phyloP scores from a whole-genome alignment of 257 asterid genomes.

The Capsicum pubescens region DNA sequence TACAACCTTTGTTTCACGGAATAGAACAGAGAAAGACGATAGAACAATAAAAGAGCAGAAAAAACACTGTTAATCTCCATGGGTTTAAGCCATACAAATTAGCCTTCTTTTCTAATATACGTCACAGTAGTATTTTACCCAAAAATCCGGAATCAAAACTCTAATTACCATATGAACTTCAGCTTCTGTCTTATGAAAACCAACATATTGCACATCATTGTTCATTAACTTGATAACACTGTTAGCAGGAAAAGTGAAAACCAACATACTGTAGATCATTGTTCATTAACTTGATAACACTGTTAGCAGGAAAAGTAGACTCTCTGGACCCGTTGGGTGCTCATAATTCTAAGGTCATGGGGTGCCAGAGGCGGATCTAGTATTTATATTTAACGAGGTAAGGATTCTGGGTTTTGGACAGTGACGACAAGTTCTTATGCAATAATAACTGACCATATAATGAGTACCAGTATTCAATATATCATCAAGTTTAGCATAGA shows the following conservation, averaged over 20 bases:
- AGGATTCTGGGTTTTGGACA: not conserved
- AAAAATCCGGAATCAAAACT: not conserved
- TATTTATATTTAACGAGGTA: not conserved
- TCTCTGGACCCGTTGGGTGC: too few relatives aligned
- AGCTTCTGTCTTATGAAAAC: too few relatives aligned
- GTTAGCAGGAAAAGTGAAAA: too few relatives aligned
- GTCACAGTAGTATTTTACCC: not conserved
- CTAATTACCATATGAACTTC: too few relatives aligned
- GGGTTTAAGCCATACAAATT: not conserved
- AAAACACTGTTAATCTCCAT: not conserved
- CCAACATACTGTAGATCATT: too few relatives aligned
- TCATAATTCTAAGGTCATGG: too few relatives aligned
- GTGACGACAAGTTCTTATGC: not conserved
- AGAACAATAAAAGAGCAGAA: not conserved
- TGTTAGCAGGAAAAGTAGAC: too few relatives aligned
- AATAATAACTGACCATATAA: not conserved
- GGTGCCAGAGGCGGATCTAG: too few relatives aligned
- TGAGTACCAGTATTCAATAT: not conserved
- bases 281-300: too few relatives aligned
- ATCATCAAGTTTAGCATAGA: not conserved
- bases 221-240: too few relatives aligned
- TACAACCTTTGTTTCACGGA: too few relatives aligned
- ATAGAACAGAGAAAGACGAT: not conserved
- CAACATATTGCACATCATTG: too few relatives aligned
- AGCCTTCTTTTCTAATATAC: not conserved